phyloP scores from a whole-genome alignment of 2,329 filamentous ascomycete species.

The Colletotrichum ledebouriae region DNA sequence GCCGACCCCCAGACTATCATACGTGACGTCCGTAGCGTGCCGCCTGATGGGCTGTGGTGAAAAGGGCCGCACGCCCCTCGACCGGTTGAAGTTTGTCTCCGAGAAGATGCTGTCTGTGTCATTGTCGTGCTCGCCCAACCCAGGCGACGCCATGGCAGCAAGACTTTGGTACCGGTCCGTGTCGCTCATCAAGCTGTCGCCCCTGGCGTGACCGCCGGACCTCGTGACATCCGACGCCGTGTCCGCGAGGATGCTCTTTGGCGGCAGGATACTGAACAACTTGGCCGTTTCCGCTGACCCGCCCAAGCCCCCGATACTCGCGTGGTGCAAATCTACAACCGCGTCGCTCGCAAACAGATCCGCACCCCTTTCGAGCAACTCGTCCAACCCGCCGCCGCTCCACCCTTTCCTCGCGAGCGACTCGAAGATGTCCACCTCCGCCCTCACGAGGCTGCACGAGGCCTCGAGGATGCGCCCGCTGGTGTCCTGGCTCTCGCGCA shows the following conservation, averaged over 20 bases:
- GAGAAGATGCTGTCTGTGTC: slow-evolving; percentile 64
- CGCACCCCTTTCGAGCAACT: slow-evolving; percentile 73
- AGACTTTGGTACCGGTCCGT: slow-evolving; percentile 70
- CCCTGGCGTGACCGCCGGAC: slow-evolving; percentile 55
- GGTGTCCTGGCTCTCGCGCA: slow-evolving; percentile 75
- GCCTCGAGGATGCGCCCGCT: slow-evolving; percentile 73
- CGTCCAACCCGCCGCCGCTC: slow-evolving; percentile 75
- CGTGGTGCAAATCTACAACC: slow-evolving; percentile 45
- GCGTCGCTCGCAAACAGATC: slow-evolving; percentile 69
- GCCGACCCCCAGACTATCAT: slow-evolving; percentile 52
- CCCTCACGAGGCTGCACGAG: slow-evolving; percentile 74
- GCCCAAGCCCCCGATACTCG: slow-evolving; percentile 48
- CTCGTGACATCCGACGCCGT: slow-evolving; percentile 55
- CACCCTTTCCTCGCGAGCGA: slow-evolving; percentile 75
- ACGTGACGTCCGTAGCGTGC: slow-evolving; percentile 56
- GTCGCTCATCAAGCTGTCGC: slow-evolving; percentile 69
- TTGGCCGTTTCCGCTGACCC: slow-evolving; percentile 56
- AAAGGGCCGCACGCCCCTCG: slow-evolving; percentile 69
- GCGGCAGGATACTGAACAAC: slow-evolving; percentile 75
- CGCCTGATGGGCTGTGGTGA: slow-evolving; percentile 67
- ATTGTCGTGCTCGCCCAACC: slow-evolving; percentile 44
- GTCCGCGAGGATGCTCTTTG: slow-evolving; percentile 73
- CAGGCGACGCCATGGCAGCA: slow-evolving; percentile 56
- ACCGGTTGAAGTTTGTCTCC: slow-evolving; percentile 63
- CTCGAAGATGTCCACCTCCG: slow-evolving; percentile 79